Conservation (phyloP, 225 moss, liverwort and hornwort genomes). For the Pseudisothecium myosuroides region DNA sequence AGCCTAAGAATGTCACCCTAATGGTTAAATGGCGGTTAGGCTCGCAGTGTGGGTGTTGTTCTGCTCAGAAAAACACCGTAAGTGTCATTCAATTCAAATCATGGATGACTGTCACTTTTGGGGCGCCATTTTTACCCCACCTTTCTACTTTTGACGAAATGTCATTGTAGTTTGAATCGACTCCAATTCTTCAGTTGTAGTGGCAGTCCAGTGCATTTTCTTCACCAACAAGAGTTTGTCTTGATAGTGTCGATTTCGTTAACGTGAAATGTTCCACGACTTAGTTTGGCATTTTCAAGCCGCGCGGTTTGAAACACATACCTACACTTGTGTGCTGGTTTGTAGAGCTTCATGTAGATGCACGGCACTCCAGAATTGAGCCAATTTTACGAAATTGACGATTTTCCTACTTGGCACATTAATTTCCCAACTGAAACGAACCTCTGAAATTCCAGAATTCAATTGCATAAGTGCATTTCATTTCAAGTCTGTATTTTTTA, state of each 20-base stretch:
- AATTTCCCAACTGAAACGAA: background rate
- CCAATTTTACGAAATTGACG: background rate
- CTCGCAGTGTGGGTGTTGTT: background rate
- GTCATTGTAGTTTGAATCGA: background rate
- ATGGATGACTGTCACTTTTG: background rate
- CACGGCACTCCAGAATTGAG: too few species aligned
- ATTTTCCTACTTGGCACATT: background rate
- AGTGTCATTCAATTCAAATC: background rate
- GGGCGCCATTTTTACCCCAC: background rate
- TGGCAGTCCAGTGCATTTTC: background rate
- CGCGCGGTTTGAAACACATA: background rate
- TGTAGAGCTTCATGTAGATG: background rate
- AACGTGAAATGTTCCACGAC: background rate
- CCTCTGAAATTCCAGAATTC: background rate
- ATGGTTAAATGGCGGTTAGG: background rate
- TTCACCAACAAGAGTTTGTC: background rate
- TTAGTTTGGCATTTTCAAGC: background rate
- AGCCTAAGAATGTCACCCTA: background rate
- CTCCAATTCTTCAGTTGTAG: background rate
- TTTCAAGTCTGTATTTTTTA: background rate
- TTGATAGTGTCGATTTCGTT: background rate
- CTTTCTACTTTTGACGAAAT: background rate
- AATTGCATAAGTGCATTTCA: background rate
- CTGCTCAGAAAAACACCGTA: background rate
- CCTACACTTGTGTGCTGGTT: background rate